Percentiles rank a stretch among this genome's conserved stretches.
Conservation (phyloP, 805 yeast genomes). For the Saccharomyces mikatae region DNA sequence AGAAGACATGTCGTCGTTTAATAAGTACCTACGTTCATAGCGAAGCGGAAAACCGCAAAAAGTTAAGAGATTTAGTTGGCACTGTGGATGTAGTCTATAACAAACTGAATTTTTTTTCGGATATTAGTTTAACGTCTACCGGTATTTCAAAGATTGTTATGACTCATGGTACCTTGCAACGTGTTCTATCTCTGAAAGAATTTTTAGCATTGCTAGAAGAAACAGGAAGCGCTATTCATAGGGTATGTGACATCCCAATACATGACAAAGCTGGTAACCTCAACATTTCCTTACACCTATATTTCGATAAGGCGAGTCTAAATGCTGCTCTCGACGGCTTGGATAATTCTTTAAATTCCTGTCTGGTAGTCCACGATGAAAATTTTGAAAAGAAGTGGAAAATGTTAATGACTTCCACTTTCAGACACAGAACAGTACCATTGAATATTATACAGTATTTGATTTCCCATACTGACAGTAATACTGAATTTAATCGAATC, state of each 20-base stretch:
- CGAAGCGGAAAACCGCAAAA: conserved; percentile 39
- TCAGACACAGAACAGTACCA: not conserved
- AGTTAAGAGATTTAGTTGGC: conserved; percentile 29
- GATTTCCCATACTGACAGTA: not conserved
- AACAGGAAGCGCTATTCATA: not conserved
- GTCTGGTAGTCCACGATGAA: not conserved
- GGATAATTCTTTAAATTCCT: conserved; percentile 37
- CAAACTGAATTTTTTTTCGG: conserved; percentile 42
- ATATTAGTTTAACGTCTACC: conserved; percentile 41
- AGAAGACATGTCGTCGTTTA: conserved; percentile 22
- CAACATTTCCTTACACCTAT: conserved; percentile 39
- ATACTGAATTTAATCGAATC: not conserved
- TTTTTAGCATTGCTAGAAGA: conserved; percentile 9
- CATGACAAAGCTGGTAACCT: conserved; percentile 9
- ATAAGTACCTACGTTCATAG: conserved; percentile 25
- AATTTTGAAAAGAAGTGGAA: not conserved
- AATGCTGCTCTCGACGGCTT: conserved; percentile 15
- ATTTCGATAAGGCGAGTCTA: conserved; percentile 2
- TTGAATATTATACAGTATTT: not conserved
- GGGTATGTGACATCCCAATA: not conserved
- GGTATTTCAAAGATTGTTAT: conserved; percentile 50
- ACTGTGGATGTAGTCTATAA: conserved; percentile 30
- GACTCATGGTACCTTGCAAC: conserved; percentile 26
- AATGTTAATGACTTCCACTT: not conserved
- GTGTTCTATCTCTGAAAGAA: conserved; percentile 28